Conservation (phyloP, 345 rosid species). For the Eucalyptus paniculata region DNA sequence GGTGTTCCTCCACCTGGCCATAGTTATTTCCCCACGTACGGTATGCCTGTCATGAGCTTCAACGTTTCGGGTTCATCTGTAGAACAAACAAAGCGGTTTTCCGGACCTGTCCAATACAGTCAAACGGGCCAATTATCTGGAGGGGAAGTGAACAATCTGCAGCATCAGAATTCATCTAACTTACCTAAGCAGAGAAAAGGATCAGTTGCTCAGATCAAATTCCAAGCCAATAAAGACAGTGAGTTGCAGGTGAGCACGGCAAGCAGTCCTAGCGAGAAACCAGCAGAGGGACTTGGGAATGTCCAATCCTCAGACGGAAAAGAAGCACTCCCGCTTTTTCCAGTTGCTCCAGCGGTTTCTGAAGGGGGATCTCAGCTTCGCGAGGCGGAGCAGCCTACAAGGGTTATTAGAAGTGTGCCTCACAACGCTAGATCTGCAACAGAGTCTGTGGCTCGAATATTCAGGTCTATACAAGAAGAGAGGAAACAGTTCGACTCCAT, state of each 20-base stretch:
- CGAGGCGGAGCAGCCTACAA: constrained; percentile 15
- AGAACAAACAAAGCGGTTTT: constrained; percentile 34
- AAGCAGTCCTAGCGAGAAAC: constrained; percentile 25
- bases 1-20: constrained; percentile 41
- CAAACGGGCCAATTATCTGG: constrained; percentile 15
- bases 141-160: constrained; percentile 19
- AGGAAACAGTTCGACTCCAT: constrained; percentile 34
- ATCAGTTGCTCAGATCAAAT: constrained; percentile 5
- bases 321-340: constrained; percentile 12
- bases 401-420: constrained; percentile 82
- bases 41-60: constrained; percentile 38
- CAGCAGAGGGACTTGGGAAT: not conserved
- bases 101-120: constrained; percentile 8
- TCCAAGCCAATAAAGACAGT: constrained; percentile 19
- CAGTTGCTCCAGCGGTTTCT: not conserved
- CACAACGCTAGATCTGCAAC: constrained; percentile 69
- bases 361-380: constrained; percentile 2
- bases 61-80: constrained; percentile 24
- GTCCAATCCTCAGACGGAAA: constrained; percentile 3
- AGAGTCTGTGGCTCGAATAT: constrained; percentile 79
- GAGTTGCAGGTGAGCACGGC: constrained; percentile 43
- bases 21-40: constrained; percentile 57
- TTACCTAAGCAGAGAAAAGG: constrained; percentile 12
- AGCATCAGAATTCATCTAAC: constrained; percentile 26
- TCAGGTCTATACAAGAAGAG: constrained; percentile 80